phyloP scores from a whole-genome alignment of 1,139 yeast species.

The Yamadazyma friedrichii region DNA sequence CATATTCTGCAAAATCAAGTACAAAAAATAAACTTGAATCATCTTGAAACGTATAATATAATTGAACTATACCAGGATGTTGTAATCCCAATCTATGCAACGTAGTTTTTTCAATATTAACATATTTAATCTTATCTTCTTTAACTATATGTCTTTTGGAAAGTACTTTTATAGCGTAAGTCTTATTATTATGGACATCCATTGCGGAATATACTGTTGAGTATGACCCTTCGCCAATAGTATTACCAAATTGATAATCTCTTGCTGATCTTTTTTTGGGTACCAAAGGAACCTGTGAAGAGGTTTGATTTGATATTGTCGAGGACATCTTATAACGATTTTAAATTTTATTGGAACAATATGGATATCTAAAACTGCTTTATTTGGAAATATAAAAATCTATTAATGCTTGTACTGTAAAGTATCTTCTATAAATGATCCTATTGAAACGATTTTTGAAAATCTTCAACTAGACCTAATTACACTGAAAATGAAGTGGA shows the following conservation, averaged over 20 bases:
- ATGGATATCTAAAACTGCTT: too few species aligned
- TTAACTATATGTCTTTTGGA: constrained; percentile 73
- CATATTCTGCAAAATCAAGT: constrained; percentile 77
- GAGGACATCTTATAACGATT: neutral
- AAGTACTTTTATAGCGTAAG: constrained; percentile 73
- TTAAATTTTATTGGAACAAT: too few species aligned
- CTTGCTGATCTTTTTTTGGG: constrained; percentile 43
- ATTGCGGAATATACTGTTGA: constrained; percentile 73
- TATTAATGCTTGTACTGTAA: too few species aligned
- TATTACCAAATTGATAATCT: constrained; percentile 71
- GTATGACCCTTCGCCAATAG: constrained; percentile 79
- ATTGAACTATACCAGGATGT: constrained; percentile 64
- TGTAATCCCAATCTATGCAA: constrained; percentile 68
- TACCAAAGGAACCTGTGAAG: neutral
- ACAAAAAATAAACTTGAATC: constrained; percentile 70
- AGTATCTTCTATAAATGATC: neutral
- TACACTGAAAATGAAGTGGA: too few species aligned
- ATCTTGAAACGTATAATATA: constrained; percentile 79
- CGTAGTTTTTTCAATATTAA: constrained; percentile 75
- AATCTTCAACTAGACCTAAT: too few species aligned
- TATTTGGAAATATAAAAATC: too few species aligned
- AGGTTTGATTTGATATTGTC: neutral
- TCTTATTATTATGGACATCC: constrained; percentile 52
- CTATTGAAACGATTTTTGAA: neutral
- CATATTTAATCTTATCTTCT: constrained; percentile 78